Percentiles rank a stretch among this genome's conserved stretches.
Conservation (phyloP, 2,329 filamentous ascomycete species). For the Beauveria rudraprayagi region DNA sequence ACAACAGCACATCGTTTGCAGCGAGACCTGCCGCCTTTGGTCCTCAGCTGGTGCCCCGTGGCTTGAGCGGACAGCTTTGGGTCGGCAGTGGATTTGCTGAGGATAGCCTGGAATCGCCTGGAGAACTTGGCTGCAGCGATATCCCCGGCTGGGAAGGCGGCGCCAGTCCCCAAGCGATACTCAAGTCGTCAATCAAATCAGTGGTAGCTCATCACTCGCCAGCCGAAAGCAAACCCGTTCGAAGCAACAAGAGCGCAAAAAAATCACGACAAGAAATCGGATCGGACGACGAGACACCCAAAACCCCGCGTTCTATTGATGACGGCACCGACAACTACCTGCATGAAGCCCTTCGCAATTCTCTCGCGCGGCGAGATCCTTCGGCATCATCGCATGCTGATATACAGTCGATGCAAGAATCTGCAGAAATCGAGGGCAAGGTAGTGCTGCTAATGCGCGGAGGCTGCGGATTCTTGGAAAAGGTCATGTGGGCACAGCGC, state of each 20-base stretch:
- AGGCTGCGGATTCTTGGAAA: constrained; percentile 92
- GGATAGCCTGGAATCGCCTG: constrained; percentile 61
- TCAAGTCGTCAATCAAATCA: constrained; percentile 9
- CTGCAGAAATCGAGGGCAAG: constrained; percentile 87
- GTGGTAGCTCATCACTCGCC: not conserved
- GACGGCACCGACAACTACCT: constrained; percentile 84
- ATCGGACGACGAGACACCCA: not conserved
- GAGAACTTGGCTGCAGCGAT: constrained; percentile 91
- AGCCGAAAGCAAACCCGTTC: not conserved
- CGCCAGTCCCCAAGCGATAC: constrained; percentile 17
- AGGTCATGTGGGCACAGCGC: constrained; percentile 93
- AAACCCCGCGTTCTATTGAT: constrained; percentile 29
- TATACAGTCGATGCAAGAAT: constrained; percentile 85
- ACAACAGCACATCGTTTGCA: constrained; percentile 96
- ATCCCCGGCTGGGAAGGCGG: constrained; percentile 77
- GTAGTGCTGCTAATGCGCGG: constrained; percentile 86
- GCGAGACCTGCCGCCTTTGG: constrained; percentile 92
- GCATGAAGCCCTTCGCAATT: constrained; percentile 42
- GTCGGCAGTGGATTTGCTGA: constrained; percentile 87
- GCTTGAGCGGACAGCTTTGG: constrained; percentile 86
- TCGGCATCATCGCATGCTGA: constrained; percentile 61
- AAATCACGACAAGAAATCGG: not conserved
- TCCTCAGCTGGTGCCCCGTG: constrained; percentile 63
- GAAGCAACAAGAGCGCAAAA: not conserved
- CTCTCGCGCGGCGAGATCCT: constrained; percentile 26